Base-by-base conservation (phyloP, 768 basidiomycete genomes). In the Auricularia sp. region DNA sequence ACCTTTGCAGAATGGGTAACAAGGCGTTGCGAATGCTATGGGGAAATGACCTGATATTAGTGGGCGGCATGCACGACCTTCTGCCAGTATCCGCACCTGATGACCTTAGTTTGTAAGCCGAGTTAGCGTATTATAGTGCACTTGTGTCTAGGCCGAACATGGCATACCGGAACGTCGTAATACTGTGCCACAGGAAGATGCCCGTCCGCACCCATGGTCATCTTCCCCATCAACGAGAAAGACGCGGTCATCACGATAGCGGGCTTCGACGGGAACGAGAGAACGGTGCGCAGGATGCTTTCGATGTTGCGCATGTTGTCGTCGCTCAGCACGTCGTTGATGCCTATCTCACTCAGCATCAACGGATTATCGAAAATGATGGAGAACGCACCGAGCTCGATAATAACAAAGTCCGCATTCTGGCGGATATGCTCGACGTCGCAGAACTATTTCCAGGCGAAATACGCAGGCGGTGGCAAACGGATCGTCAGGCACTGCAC, bases 101-200 rank as follows among this genome's bases (percentile, higher is more conserved):
- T 39, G 34, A 58, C 23, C 21, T 58, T 8, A 7, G 36, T 23
- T 39, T 36, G 2, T 11, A 62, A 36, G 34, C 0, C 4, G 21
- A 11, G n/a, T 44, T 39, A 42, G 39, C 29, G 29, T 29, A 29
- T 29, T 29, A 29, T 29, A 0, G 29, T 29, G 29, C 29, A 29
- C 29, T 29, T 29, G 29, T 0, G 29, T 2, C 29, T 29, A 29
- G 29, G 29, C 29, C 29, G 29, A 29, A 29, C 29, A 29, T 29
- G 29, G 29, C 39, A 18, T 36, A 54, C 63, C 18, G 63, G 63
- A 39, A 64, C 51, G 21, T 56, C 63, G 47, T 64, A 64, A 34
- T 64, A 64, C 51, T 64, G 63, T 18, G 63, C 63, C 8, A 64
- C 63, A 21, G 63, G 53, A 12, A 64, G n/a, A 34, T 64, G 63